A percentile compares a stretch with the other conserved stretches of the same genome.
phyloP scores from a whole-genome alignment of 257 asterid genomes.

The Solanum chilense region DNA sequence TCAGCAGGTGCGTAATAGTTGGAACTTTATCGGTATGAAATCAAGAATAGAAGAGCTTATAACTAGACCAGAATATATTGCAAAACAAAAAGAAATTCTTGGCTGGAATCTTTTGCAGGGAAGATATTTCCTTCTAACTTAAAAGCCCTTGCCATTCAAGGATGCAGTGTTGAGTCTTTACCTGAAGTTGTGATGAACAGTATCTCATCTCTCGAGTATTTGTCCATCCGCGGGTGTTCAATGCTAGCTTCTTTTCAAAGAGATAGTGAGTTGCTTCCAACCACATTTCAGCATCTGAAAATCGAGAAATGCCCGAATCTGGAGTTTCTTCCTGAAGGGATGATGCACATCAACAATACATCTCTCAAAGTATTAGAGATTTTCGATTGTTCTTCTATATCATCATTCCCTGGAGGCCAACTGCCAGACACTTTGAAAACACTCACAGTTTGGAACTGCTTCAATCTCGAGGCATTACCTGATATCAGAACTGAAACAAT shows the following conservation, averaged over 20 bases:
- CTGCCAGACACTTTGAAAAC: conserved; percentile 29
- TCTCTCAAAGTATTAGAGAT: conserved; percentile 31
- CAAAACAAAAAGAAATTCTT: no score
- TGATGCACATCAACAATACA: conserved; percentile 22
- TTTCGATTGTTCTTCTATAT: conserved; percentile 32
- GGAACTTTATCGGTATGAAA: not conserved
- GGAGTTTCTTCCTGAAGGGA: conserved; percentile 38
- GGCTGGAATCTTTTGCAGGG: conserved; percentile 21
- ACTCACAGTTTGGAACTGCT: conserved; percentile 35
- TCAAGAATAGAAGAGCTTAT: not conserved
- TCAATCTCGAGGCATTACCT: conserved; percentile 35
- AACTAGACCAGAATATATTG: not conserved
- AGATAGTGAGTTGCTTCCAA: conserved; percentile 14
- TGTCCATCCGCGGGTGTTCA: conserved; percentile 31
- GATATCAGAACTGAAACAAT: conserved; percentile 20
- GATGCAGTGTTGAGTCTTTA: conserved; percentile 35
- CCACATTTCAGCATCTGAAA: conserved; percentile 35
- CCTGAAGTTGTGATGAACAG: conserved; percentile 24
- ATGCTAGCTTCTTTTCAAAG: conserved; percentile 30
- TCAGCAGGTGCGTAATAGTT: not conserved
- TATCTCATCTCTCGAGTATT: conserved; percentile 19
- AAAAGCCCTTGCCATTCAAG: conserved; percentile 32
- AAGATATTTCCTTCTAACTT: conserved; percentile 27
- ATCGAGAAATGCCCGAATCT: conserved; percentile 27
- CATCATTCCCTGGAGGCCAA: conserved; percentile 29